Evolutionary conservation across 345 rosid species (phyloP), one percentile per base, ranked within the genome.

Genomic region (Mercurialis annua): DNA sequence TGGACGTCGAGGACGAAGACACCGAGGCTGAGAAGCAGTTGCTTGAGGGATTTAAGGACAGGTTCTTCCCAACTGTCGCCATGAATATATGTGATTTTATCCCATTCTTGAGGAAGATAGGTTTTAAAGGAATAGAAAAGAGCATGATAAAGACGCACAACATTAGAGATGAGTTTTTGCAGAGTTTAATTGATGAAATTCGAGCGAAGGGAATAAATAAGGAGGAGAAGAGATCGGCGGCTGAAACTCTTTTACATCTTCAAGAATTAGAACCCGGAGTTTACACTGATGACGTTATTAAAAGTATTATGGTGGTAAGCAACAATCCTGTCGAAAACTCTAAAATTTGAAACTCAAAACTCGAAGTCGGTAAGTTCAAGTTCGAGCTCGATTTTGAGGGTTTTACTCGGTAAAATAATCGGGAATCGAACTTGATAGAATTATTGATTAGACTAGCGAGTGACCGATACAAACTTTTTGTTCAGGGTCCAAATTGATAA

Each of bases 261-360:
- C 85, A 83, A 68, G 82, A 83, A 43, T 65, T 79, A 24, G 90
- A 87, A 29, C 90, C 90, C 17, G 78, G 76, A 36, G 74, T 73
- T 30, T 85, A 73, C 61, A 51, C 85, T 0, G 78, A 83, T 48
- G 73, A 75, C 38, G 75, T 83, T 62, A 74, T 85, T 69, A 87
- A 85, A 61, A 68, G 84, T 61, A 58, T 77, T 20, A 38, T 73
- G 5, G 9, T 80, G 78, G 87, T 83, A 71, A 69, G 69, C 9
- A 34, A 3, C 40, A 9, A 34, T n/a, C n/a, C n/a, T n/a, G n/a
- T n/a, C n/a, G n/a, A n/a, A n/a, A n/a, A n/a, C n/a, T n/a, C n/a
- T n/a, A n/a, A n/a, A n/a, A n/a, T n/a, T n/a, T n/a, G n/a, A n/a
- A n/a, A n/a, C n/a, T n/a, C n/a, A n/a, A n/a, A n/a, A n/a, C n/a